Evolutionary conservation across 2,329 filamentous ascomycete genomes (phyloP).

Genomic region (Trichothecium roseum): DNA sequence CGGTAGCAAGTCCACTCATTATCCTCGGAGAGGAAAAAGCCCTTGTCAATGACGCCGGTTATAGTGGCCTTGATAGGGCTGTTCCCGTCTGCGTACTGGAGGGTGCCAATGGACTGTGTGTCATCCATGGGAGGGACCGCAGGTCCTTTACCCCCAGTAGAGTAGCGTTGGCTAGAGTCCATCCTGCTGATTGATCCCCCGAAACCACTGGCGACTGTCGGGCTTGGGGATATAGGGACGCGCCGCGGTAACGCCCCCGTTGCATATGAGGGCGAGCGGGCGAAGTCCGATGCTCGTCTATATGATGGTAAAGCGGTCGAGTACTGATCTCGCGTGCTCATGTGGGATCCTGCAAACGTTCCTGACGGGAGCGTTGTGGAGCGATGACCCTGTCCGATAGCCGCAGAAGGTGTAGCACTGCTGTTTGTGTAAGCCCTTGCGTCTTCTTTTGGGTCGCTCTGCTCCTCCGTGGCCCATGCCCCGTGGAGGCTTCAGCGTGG

Average conservation of each 20-base stretch:
- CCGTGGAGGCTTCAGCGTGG: no score
- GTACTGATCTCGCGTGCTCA: conserved; percentile 45
- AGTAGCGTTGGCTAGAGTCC: conserved; percentile 30
- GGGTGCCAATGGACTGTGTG: conserved; percentile 44
- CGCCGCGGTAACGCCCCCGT: conserved; percentile 27
- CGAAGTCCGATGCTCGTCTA: conserved; percentile 34
- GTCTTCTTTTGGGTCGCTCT: no score
- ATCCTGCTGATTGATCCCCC: conserved; percentile 36
- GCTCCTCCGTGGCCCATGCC: no score
- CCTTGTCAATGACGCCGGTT: conserved; percentile 74
- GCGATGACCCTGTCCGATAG: conserved; percentile 47
- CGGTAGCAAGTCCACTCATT: conserved; percentile 87
- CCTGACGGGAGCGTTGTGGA: conserved; percentile 32
- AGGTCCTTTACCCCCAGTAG: conserved; percentile 11
- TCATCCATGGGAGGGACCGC: conserved; percentile 41
- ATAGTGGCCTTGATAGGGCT: conserved; percentile 60
- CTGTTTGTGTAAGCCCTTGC: conserved; percentile 7
- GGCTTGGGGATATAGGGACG: conserved; percentile 42
- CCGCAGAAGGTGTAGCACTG: conserved; percentile 39
- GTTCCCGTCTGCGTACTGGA: conserved; percentile 45
- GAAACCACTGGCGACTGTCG: conserved; percentile 36
- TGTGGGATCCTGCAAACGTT: conserved; percentile 36
- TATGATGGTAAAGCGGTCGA: conserved; percentile 39
- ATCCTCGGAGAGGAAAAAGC: conserved; percentile 66
- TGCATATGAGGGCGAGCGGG: conserved; percentile 42